Conservation (phyloP, 768 basidiomycete species). For the Panellus pusillus region DNA sequence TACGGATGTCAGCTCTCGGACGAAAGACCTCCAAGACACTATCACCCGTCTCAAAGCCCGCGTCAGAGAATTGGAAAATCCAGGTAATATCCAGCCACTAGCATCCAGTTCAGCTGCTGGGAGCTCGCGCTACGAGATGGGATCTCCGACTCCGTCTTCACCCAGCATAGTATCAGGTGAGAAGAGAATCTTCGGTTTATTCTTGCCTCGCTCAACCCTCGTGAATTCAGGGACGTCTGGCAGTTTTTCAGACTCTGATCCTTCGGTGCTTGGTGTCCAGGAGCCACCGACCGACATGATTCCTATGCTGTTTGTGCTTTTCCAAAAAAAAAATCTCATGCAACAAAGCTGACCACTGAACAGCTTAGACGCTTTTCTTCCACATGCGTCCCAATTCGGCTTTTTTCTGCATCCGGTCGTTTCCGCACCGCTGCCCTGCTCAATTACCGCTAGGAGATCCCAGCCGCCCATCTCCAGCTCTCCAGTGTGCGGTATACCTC, state of each 20-base stretch:
- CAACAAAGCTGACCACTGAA: not conserved
- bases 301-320: slow-evolving; percentile 9
- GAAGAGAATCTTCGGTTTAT: not conserved
- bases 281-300: slow-evolving; percentile 18
- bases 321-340: not conserved
- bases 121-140: not conserved
- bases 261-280: slow-evolving; percentile 14
- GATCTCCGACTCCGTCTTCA: slow-evolving; percentile 4
- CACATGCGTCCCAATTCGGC: slow-evolving; percentile 20
- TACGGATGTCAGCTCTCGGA: slow-evolving; percentile 39
- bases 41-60: slow-evolving; percentile 38
- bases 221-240: slow-evolving; percentile 4
- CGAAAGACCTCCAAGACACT: slow-evolving; percentile 39
- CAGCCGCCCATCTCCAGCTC: slow-evolving; percentile 17
- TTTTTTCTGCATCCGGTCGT: slow-evolving; percentile 19
- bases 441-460: slow-evolving; percentile 18
- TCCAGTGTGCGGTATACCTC: slow-evolving; percentile 18
- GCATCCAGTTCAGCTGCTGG: not conserved
- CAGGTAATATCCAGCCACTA: slow-evolving; percentile 11
- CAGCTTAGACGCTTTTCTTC: slow-evolving; percentile 20
- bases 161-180: slow-evolving; percentile 13
- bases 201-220: not conserved
- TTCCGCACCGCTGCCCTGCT: slow-evolving; percentile 21
- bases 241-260: slow-evolving; percentile 7
- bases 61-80: slow-evolving; percentile 36